phyloP scores from a whole-genome alignment of 805 yeast species.

The Scheffersomyces coipomensis region DNA sequence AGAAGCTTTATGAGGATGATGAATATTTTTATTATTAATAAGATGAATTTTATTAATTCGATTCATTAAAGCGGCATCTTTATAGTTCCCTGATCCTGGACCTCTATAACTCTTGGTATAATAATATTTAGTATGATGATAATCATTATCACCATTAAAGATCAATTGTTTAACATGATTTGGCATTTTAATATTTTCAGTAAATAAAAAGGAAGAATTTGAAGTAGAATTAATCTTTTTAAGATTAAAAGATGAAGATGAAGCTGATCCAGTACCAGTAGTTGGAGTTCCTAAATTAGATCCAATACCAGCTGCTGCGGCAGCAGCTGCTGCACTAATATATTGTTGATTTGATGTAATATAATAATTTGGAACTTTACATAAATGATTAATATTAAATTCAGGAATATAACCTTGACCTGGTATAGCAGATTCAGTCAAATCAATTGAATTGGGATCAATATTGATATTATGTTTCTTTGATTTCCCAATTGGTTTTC shows the following conservation, averaged over 20 bases:
- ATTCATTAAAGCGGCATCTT: conserved; percentile 41
- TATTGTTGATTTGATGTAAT: conserved; percentile 29
- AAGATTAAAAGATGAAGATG: conserved; percentile 4
- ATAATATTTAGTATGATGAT: conserved; percentile 35
- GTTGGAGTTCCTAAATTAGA: no score
- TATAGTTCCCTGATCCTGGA: conserved; percentile 45
- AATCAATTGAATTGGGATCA: conserved; percentile 41
- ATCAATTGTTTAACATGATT: conserved; percentile 35
- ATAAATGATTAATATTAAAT: conserved; percentile 36
- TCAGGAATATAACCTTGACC: conserved; percentile 46
- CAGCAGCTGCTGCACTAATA: conserved; percentile 7
- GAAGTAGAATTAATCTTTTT: conserved; percentile 16
- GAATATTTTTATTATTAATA: conserved; percentile 10
- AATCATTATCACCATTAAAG: conserved; percentile 34
- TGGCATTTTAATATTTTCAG: conserved; percentile 25
- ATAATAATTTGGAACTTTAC: conserved; percentile 44
- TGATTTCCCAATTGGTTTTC: conserved; percentile 28
- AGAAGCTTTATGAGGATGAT: conserved; percentile 4
- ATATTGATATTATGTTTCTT: conserved; percentile 29
- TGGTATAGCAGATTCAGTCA: conserved; percentile 38
- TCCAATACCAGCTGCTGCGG: conserved; percentile 9
- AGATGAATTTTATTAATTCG: conserved; percentile 35
- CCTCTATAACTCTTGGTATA: conserved; percentile 42
- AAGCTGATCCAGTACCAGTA: background rate
- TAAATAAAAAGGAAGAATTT: conserved; percentile 19